A percentile compares a stretch with the other conserved stretches of the same genome.
Conservation (phyloP, 225 moss, liverwort and hornwort genomes). For the Lunularia cruciata region DNA sequence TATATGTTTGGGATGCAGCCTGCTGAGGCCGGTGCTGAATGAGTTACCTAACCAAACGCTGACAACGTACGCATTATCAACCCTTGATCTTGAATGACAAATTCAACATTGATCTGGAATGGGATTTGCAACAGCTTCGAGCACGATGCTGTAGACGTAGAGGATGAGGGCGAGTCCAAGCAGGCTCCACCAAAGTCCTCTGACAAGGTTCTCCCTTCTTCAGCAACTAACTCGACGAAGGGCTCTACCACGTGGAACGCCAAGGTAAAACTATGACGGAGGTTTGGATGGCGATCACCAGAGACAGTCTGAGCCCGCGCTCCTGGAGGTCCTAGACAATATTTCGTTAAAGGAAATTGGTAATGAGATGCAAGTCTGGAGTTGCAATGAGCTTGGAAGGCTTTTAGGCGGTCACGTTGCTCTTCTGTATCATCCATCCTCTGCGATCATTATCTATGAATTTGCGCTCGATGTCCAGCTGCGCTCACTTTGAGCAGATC, state of each 20-base stretch:
- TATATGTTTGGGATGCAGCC: constrained; percentile 44
- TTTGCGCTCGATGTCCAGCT: constrained; percentile 24
- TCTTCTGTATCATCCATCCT: constrained; percentile 23
- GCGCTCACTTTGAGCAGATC: constrained; percentile 28
- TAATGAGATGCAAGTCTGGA: constrained; percentile 34
- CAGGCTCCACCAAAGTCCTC: constrained; percentile 98
- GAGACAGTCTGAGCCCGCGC: constrained; percentile 28
- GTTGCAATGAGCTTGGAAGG: constrained; percentile 41
- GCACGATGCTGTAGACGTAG: constrained; percentile 99
- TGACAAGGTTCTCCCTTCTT: constrained; percentile 95
- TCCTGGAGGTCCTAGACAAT: constrained; percentile 41
- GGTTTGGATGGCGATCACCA: constrained; percentile 68
- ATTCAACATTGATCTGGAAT: constrained; percentile 99
- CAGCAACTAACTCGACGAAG: constrained; percentile 85
- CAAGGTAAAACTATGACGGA: constrained; percentile 92
- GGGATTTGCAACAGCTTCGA: constrained; percentile 99
- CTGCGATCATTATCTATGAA: constrained; percentile 28
- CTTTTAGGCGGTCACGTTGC: constrained; percentile 24
- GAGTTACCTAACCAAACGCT: constrained; percentile 42
- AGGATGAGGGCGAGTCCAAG: constrained; percentile 99
- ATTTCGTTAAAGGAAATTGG: constrained; percentile 28
- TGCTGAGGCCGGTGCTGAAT: constrained; percentile 39
- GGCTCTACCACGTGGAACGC: constrained; percentile 96
- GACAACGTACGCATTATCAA: constrained; percentile 82
- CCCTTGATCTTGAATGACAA: constrained; percentile 98